Evolutionary conservation across 768 basidiomycete genomes (phyloP), one percentile per base, ranked within the genome.

Genomic region (Lentinula sp.): DNA sequence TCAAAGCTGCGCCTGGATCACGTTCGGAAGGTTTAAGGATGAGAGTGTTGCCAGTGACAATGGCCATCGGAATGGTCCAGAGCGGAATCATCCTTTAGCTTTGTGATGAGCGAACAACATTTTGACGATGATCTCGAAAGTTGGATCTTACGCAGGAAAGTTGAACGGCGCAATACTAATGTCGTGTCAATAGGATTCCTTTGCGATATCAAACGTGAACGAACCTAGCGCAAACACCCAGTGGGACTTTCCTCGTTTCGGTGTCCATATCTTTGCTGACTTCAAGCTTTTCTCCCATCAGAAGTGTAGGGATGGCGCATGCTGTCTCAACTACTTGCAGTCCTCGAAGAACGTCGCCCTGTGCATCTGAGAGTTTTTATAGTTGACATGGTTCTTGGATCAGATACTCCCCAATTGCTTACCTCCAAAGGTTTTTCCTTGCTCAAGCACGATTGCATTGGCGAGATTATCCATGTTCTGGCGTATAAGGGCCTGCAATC

Each of bases 261-360:
- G 95, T 97, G 70, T 98, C 95, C 95, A 98, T 98, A 70, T 97
- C 95, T 72, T 86, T 93, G 74, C 89, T 91, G 15, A 98, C 91
- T 91, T 65, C 23, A 35, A 37, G 23, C 43, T 45, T 21, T 8
- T 64, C 48, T 28, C 43, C 39, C 34, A 49, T 64, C 18, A 98
- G 75, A 13, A 84, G 88, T 0, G 87, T 87, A 0, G 96, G 93
- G 65, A 94, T 88, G 35, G 86, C 88, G 55, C 84, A 81, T 15
- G 93, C 88, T 9, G 83, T 85, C 71, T 93, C 89, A 3, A 91
- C 89, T 0, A 94, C 92, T 72, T 97, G 95, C 34, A 96, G 78
- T 34, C 95, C 95, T 31, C 96, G 90, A 15, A 94, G 83, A 40
- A 99, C 82, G 71, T 99, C 96, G 0, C 96, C 96, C 65, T 93